phyloP scores from a whole-genome alignment of 2,329 filamentous ascomycete species.

The Helotiales sp. region DNA sequence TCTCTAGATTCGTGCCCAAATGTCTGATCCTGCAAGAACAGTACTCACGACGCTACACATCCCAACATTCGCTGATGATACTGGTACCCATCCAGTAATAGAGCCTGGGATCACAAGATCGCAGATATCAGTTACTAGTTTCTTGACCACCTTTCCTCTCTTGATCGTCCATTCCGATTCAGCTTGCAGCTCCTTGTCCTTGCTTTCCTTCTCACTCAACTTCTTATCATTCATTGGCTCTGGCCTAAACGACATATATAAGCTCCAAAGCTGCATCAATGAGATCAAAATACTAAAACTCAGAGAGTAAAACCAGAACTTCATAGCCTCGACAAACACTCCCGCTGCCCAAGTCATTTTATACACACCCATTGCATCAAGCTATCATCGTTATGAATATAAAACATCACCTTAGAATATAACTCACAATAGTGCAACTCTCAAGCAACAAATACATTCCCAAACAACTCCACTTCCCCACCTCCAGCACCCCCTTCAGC shows the following conservation, averaged over 20 bases:
- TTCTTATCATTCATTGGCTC: neutral
- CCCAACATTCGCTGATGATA: conserved; percentile 53
- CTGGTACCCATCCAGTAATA: conserved; percentile 58
- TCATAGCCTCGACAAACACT: conserved; percentile 60
- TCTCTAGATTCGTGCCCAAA: conserved; percentile 50
- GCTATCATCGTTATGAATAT: too few relatives aligned
- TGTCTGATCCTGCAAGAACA: conserved; percentile 55
- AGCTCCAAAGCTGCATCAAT: conserved; percentile 2
- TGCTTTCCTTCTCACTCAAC: neutral
- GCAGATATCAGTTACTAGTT: conserved; percentile 55
- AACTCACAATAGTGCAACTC: conserved; percentile 59
- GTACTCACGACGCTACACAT: conserved; percentile 62
- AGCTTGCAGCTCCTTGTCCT: neutral
- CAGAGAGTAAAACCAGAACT: conserved; percentile 62
- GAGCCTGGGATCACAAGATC: conserved; percentile 63
- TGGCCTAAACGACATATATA: neutral
- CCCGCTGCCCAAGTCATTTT: conserved; percentile 40
- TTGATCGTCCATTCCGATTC: conserved; percentile 17
- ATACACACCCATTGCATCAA: conserved; percentile 52
- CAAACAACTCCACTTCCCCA: conserved; percentile 57
- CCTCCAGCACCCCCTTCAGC: conserved; percentile 45
- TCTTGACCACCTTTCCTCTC: conserved; percentile 43
- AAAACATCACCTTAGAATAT: too few relatives aligned
- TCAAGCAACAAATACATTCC: conserved; percentile 69
- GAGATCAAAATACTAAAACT: conserved; percentile 42